phyloP scores from a whole-genome alignment of 345 rosid genomes.

The Aurinia saxatilis region DNA sequence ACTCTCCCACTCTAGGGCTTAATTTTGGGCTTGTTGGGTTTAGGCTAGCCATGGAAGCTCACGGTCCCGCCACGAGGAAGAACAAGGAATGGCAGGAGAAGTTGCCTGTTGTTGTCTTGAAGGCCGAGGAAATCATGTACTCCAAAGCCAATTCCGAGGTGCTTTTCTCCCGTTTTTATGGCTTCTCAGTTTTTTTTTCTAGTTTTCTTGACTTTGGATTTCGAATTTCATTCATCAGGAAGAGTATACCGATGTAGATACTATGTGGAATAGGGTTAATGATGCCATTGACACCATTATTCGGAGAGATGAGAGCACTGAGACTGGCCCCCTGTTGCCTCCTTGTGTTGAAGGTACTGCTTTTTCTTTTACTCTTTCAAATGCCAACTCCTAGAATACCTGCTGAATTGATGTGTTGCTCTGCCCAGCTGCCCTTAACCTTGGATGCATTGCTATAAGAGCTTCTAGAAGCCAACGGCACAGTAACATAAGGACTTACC shows the following conservation, averaged over 20 bases:
- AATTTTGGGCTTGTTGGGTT: slow-evolving; percentile 27
- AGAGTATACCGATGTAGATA: slow-evolving; percentile 67
- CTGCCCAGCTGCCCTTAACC: slow-evolving; percentile 73
- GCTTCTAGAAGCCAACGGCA: slow-evolving; percentile 98
- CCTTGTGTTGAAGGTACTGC: slow-evolving; percentile 94
- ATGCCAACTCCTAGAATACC: too few relatives aligned
- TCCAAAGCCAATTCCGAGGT: slow-evolving; percentile 99
- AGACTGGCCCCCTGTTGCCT: slow-evolving; percentile 82
- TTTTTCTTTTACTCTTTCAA: too few relatives aligned
- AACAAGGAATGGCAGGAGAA: slow-evolving; percentile 95
- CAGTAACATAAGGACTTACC: slow-evolving; percentile 74
- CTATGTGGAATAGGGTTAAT: slow-evolving; percentile 86
- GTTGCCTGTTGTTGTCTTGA: slow-evolving; percentile 69
- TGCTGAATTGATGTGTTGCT: too few relatives aligned
- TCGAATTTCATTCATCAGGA: slow-evolving; percentile 38
- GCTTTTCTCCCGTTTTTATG: slow-evolving; percentile 2
- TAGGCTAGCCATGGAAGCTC: slow-evolving; percentile 65
- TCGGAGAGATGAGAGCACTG: slow-evolving; percentile 77
- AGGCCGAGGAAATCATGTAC: slow-evolving; percentile 94
- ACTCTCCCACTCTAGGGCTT: not conserved
- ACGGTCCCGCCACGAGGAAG: slow-evolving; percentile 55
- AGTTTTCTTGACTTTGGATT: not conserved
- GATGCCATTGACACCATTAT: slow-evolving; percentile 91
- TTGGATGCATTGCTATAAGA: slow-evolving; percentile 87
- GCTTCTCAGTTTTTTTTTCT: not conserved